These are phyloP conservation scores for Blastomyces silverae DNA, from an alignment of 2,329 filamentous ascomycete genomes.

Conservation along the genomic window DNA sequence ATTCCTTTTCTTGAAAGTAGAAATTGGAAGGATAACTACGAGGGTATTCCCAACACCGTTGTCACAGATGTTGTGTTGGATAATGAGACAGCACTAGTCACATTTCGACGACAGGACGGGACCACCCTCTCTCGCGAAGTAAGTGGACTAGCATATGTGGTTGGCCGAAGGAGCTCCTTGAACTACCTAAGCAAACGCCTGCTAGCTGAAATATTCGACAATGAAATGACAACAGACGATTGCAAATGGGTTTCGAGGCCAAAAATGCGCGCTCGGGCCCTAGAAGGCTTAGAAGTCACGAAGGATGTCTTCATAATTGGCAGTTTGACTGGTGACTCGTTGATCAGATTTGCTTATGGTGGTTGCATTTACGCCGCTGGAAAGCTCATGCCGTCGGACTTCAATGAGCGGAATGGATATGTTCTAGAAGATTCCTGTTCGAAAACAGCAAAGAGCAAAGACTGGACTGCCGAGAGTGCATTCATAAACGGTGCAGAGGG, in stretches of 20 bases:
- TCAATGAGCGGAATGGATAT: neutral
- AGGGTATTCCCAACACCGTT: constrained; percentile 51
- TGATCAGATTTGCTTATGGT: constrained; percentile 55
- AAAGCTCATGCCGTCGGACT: constrained; percentile 37
- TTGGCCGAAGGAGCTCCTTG: constrained; percentile 51
- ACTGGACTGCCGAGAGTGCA: neutral
- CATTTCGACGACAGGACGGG: constrained; percentile 41
- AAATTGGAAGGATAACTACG: constrained; percentile 47
- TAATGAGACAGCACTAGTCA: constrained; percentile 34
- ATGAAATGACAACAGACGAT: constrained; percentile 19
- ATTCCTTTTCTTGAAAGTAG: constrained; percentile 44
- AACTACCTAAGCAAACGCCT: constrained; percentile 46
- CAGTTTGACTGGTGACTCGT: constrained; percentile 54
- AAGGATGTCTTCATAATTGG: constrained; percentile 51
- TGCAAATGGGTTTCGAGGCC: constrained; percentile 44
- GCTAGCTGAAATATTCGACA: constrained; percentile 43
- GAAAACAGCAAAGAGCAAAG: constrained; percentile 18
- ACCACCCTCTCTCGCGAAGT: constrained; percentile 42
- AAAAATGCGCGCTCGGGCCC: constrained; percentile 49
- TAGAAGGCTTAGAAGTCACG: constrained; percentile 49
- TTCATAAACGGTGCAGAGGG: neutral
- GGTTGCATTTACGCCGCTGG: constrained; percentile 53
- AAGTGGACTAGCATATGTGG: constrained; percentile 49
- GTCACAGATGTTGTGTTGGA: constrained; percentile 37
- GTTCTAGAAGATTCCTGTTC: constrained; percentile 20